A percentile compares a stretch with the other conserved stretches of the same genome.
phyloP scores from a whole-genome alignment of 805 yeast species.

The Vanderwaltozyma verrucispora region DNA sequence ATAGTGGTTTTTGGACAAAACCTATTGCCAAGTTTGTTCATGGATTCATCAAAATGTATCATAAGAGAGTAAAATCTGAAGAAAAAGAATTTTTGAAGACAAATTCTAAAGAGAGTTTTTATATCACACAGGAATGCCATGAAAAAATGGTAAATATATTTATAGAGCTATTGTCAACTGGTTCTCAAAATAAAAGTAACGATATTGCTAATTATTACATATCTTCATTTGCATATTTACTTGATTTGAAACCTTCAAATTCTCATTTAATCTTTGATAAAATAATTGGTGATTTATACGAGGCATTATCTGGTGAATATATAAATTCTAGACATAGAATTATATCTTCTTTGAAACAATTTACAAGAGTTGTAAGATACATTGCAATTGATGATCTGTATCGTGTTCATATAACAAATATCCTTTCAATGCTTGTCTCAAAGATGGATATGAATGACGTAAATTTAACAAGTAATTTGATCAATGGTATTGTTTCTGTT shows the following conservation, averaged over 20 bases:
- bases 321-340: constrained; percentile 74
- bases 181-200: constrained; percentile 67
- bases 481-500: constrained; percentile 58
- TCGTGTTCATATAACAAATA: constrained; percentile 69
- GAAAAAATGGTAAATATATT: constrained; percentile 33
- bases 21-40: constrained; percentile 56
- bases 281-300: constrained; percentile 64
- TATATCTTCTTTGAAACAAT: constrained; percentile 55
- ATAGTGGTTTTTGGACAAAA: constrained; percentile 79
- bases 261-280: constrained; percentile 37
- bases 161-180: constrained; percentile 44
- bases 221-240: constrained; percentile 48
- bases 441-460: constrained; percentile 88
- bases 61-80: constrained; percentile 46
- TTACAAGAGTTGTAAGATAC: constrained; percentile 55
- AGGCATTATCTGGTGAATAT: constrained; percentile 50
- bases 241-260: constrained; percentile 46
- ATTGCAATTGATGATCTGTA: constrained; percentile 54
- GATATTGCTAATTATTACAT: constrained; percentile 48
- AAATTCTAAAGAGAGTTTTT: constrained; percentile 7
- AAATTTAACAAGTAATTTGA: constrained; percentile 54
- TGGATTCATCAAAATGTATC: constrained; percentile 48
- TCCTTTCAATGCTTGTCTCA: constrained; percentile 60
- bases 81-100: too few relatives aligned
- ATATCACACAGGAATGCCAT: constrained; percentile 29